Percentiles rank a stretch among this genome's conserved stretches.
Evolutionary conservation across 2,329 filamentous ascomycete genomes (phyloP).

Genomic region (Nemania diffusa): DNA sequence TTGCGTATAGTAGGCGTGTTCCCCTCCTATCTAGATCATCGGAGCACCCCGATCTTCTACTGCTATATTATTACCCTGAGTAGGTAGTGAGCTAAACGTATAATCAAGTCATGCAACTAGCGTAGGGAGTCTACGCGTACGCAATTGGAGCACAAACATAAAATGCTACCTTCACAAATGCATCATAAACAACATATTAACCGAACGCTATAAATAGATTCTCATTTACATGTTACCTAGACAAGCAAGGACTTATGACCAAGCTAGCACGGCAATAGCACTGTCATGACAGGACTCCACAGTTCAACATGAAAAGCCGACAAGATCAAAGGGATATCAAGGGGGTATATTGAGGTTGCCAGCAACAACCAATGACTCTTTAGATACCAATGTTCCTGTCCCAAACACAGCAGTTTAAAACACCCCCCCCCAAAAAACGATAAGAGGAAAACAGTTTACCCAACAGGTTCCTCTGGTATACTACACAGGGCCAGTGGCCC

Average conservation of each 20-base stretch:
- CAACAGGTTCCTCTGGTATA: constrained; percentile 22
- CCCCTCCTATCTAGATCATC: too few relatives aligned
- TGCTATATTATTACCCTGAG: too few relatives aligned
- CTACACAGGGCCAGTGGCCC: constrained; percentile 26
- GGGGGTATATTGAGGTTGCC: constrained; percentile 30
- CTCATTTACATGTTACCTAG: neutral
- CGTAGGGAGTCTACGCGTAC: too few relatives aligned
- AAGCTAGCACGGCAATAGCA: neutral
- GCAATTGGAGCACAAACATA: too few relatives aligned
- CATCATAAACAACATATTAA: neutral
- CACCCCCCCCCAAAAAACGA: constrained; percentile 11
- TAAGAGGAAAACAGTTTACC: constrained; percentile 3
- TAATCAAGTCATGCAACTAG: too few relatives aligned
- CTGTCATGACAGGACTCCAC: neutral
- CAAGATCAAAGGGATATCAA: constrained; percentile 13
- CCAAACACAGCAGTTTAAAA: constrained; percentile 3
- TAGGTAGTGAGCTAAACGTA: too few relatives aligned
- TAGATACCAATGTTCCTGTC: constrained; percentile 10
- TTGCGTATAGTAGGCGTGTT: too few relatives aligned
- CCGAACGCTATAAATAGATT: neutral
- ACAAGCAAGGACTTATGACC: neutral
- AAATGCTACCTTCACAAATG: too few relatives aligned
- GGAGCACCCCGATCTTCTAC: too few relatives aligned
- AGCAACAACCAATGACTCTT: constrained; percentile 22
- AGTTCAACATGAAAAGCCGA: neutral